Evolutionary conservation across 116 monocot species (phyloP), one percentile per base, ranked within the genome.

Genomic region (Cymodocea nodosa): DNA sequence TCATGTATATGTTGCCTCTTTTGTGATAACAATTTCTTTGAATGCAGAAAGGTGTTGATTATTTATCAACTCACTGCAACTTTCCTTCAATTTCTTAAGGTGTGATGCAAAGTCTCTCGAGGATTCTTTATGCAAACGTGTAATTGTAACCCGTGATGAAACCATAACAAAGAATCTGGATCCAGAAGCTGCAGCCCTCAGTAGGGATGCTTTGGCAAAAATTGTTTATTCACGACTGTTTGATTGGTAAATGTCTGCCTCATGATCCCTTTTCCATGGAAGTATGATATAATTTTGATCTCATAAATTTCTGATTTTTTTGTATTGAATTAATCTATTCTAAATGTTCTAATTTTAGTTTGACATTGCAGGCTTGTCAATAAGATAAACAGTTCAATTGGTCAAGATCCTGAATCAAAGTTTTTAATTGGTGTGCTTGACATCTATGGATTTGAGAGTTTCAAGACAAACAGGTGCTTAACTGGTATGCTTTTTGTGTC

Each of bases 391-490:
- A 68, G 17, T 44, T 85, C 89, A 63, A 84, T 89, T 64, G 89
- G 89, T 64, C 89, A 85, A 82, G 89, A 89, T 80, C 73, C 82
- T 23, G 62, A 79, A 24, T 84, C 85, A 50, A 82, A 85, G 68
- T 51, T 60, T 62, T 71, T 89, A 67, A 89, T 89, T 67, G 89
- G 89, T 19, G 89, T 89, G 14, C 79, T 89, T 39, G 89, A 89
- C 67, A 89, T 89, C 15, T 89, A 89, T 70, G 89, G 89, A 61
- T 89, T 89, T 71, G 89, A 89, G 70, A 85, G 85, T 82, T 89
- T 89, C 80, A 85, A 85, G 77, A 89, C 82, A 77, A 89, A 89
- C 85, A 89, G 89, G 89, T 89, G 84, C 84, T 88, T 87, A 76
- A 73, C 79, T 40, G 81, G 81, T 84, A 84, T 76, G 84, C 81